Base-by-base conservation (phyloP, 1,284 basidiomycete genomes). In the Pterulicium gracile region DNA sequence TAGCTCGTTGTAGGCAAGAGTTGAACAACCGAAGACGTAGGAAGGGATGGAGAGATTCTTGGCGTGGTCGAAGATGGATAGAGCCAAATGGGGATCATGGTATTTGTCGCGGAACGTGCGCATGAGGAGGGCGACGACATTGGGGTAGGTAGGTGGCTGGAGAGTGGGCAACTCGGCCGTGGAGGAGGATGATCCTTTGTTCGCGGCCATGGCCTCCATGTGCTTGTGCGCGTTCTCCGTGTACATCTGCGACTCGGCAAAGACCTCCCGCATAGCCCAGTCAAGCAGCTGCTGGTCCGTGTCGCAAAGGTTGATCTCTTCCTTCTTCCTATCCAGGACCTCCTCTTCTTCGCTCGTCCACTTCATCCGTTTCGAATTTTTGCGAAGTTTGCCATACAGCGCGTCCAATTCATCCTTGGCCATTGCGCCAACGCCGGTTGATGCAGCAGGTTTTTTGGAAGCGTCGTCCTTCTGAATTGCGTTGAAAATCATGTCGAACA, bases 21-120 rank as follows among this genome's bases (percentile, higher is more conserved):
- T 86, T 3, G 86, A 84, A 61, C 91, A 94, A 2, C 89, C 90
- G 56, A 86, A 83, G 20, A 92, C 82, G 59, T 86, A 93, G 2
- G 85, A 88, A 4, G 81, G 70, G 43, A 83, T 72, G 2, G 85
- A 88, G 3, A 80, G 72, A 24, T 73, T 72, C 42, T 79, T 75
- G 0, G 88, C 85, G 58, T 90, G 73, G 46, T 83, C 72, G 65
- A 93, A 94, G 24, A 93, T 72, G 15, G 84, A 75, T n/a, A 94
- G 72, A 1, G 90, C 79, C 40, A 91, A 75, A 57, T 92, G 75
- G 1, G 90, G 88, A 52, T 90, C 81, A 22, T 65, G 63, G 61
- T 86, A 91, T 44, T 77, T 81, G 53, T 80, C 79, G 12, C 88
- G 77, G 59, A 91, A 84, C 3, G 76, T 71, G 20, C 66, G 68